Conservation (phyloP, 2,329 filamentous ascomycete species). For the Dothideomycetes sp. region DNA sequence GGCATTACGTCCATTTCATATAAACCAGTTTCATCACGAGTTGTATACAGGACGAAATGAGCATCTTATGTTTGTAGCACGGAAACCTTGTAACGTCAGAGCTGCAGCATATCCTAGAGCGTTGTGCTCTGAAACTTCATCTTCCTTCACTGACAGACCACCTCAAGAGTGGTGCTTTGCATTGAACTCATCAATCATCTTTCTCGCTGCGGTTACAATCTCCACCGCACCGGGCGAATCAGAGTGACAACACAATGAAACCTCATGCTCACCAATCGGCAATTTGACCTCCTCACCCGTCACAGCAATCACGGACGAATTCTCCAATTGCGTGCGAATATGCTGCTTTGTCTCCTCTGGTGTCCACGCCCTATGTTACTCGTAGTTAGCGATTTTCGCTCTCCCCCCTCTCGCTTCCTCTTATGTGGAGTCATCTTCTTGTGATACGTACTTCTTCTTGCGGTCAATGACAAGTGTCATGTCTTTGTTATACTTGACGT, state of each 20-base stretch:
- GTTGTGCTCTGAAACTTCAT: too few relatives aligned
- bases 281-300: constrained; percentile 30
- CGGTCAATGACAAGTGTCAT: constrained; percentile 44
- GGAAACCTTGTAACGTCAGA: too few relatives aligned
- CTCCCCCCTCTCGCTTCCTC: not conserved
- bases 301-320: constrained; percentile 28
- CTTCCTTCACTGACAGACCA: too few relatives aligned
- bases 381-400: not conserved
- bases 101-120: too few relatives aligned
- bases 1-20: too few relatives aligned
- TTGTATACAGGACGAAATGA: too few relatives aligned
- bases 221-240: constrained; percentile 33
- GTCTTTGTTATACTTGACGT: constrained; percentile 44
- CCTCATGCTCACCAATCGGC: constrained; percentile 29
- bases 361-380: constrained; percentile 33
- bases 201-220: constrained; percentile 30
- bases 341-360: constrained; percentile 30
- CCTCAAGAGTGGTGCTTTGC: constrained; percentile 4
- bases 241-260: constrained; percentile 34
- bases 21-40: too few relatives aligned
- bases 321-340: constrained; percentile 28
- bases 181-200: constrained; percentile 32
- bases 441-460: constrained; percentile 40
- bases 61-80: too few relatives aligned
- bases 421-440: not conserved